phyloP scores from a whole-genome alignment of 1,284 basidiomycete genomes.

The Taiwanofungus camphoratus region DNA sequence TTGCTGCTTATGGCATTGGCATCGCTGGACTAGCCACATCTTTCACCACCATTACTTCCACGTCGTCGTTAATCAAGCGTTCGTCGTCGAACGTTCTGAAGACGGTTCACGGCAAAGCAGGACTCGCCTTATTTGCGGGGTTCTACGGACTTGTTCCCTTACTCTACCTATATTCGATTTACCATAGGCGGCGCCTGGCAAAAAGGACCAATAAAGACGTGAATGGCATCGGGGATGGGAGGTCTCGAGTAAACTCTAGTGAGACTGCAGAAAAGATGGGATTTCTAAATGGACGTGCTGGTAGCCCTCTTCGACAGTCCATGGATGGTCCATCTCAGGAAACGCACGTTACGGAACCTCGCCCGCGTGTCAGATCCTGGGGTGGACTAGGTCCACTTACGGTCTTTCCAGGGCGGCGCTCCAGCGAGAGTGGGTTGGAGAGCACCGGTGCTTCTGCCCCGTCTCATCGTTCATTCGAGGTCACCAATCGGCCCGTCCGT shows the following conservation, averaged over 20 bases:
- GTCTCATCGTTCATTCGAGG: slow-evolving; percentile 55
- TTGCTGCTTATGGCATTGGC: slow-evolving; percentile 55
- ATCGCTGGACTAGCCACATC: slow-evolving; percentile 54
- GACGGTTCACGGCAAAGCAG: slow-evolving; percentile 58
- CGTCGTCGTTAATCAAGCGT: slow-evolving; percentile 27
- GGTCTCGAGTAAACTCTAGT: slow-evolving; percentile 33
- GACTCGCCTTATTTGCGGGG: slow-evolving; percentile 53
- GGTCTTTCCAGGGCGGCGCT: slow-evolving; percentile 20
- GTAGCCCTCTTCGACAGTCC: slow-evolving; percentile 16
- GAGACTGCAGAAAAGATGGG: slow-evolving; percentile 45
- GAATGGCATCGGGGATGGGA: slow-evolving; percentile 7
- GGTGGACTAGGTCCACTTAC: slow-evolving; percentile 21
- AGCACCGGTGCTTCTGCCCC: slow-evolving; percentile 21
- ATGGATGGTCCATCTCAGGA: slow-evolving; percentile 11
- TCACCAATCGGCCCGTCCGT: slow-evolving; percentile 58
- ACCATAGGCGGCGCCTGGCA: slow-evolving; percentile 16
- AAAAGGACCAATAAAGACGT: slow-evolving; percentile 8
- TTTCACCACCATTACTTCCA: slow-evolving; percentile 47
- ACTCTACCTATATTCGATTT: slow-evolving; percentile 32
- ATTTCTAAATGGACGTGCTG: slow-evolving; percentile 21
- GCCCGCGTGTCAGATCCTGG: slow-evolving; percentile 21
- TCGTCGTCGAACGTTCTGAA: slow-evolving; percentile 36
- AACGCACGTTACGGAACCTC: slow-evolving; percentile 10
- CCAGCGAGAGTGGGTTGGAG: slow-evolving; percentile 23
- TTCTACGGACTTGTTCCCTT: slow-evolving; percentile 53